These are phyloP conservation scores for Pouteria glomerata DNA, from an alignment of 148 eudicot genomes.

Conservation along the genomic window DNA sequence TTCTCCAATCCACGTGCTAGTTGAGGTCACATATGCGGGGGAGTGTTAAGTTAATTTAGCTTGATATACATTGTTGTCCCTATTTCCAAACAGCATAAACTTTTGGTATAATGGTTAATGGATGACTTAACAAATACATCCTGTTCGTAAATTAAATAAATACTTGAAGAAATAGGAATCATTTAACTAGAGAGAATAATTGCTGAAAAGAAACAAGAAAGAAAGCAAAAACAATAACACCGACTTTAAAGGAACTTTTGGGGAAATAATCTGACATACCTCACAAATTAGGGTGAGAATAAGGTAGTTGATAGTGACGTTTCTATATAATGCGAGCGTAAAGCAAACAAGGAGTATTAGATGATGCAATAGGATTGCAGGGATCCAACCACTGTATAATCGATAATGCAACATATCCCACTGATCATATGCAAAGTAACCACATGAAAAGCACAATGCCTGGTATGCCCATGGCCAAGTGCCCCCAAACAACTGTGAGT, in stretches of 20 bases:
- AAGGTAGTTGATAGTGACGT: slow-evolving; percentile 92
- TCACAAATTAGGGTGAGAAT: slow-evolving; percentile 91
- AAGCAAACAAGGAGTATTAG: slow-evolving; percentile 83
- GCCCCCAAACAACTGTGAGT: slow-evolving; percentile 52
- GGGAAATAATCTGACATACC: slow-evolving; percentile 31
- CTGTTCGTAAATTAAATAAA: not conserved
- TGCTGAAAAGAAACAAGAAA: not conserved
- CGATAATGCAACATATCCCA: slow-evolving; percentile 71
- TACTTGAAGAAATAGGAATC: not conserved
- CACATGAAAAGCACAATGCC: slow-evolving; percentile 75
- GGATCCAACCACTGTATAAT: slow-evolving; percentile 64
- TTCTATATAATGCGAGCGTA: slow-evolving; percentile 78
- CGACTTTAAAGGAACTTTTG: not conserved
- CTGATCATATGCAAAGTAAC: slow-evolving; percentile 96
- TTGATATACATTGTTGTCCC: no score
- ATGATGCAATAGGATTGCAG: slow-evolving; percentile 81
- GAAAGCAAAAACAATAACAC: not conserved
- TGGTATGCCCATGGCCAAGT: slow-evolving; percentile 80
- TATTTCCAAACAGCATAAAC: no score
- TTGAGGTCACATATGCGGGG: no score
- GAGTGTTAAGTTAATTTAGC: no score
- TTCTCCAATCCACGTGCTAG: no score
- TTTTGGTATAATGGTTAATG: no score
- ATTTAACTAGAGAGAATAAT: not conserved
- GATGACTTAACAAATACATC: no score